These are phyloP conservation scores for Histomonas meleagridis DNA, from an alignment of 208 protist species.

Conservation along the genomic window DNA sequence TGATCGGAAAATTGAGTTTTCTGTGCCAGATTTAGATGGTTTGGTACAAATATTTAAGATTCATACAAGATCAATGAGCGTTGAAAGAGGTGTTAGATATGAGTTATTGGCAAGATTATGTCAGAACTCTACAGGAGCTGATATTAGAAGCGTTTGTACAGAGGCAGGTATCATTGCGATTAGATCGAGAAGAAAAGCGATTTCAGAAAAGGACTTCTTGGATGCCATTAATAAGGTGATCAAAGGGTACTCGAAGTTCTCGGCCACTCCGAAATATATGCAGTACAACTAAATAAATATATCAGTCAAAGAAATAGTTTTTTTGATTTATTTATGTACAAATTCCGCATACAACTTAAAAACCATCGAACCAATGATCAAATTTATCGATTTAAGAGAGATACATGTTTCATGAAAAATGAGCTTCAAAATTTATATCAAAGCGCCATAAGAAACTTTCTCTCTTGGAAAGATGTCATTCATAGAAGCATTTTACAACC, in stretches of 20 bases:
- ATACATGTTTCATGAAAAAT: too few species aligned
- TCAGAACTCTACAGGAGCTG: slow-evolving; percentile 83
- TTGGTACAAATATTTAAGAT: slow-evolving; percentile 86
- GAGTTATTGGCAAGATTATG: slow-evolving; percentile 94
- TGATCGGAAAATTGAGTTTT: slow-evolving; percentile 96
- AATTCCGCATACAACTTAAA: too few species aligned
- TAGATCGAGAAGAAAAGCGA: slow-evolving; percentile 84
- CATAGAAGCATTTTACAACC: too few species aligned
- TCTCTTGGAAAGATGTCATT: too few species aligned
- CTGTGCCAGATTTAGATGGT: slow-evolving; percentile 92
- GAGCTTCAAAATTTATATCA: too few species aligned
- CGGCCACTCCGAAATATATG: slow-evolving; percentile 97
- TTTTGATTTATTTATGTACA: too few species aligned
- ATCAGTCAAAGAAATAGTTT: too few species aligned
- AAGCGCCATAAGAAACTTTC: too few species aligned
- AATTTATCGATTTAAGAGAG: too few species aligned
- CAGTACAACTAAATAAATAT: slow-evolving; percentile 97
- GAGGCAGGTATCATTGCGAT: slow-evolving; percentile 99
- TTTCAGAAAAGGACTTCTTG: slow-evolving; percentile 98
- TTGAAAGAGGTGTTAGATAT: slow-evolving; percentile 77
- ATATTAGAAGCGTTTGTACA: slow-evolving; percentile 83
- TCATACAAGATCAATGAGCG: slow-evolving; percentile 84
- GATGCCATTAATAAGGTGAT: slow-evolving; percentile 99
- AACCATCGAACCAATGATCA: too few species aligned
- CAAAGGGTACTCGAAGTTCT: slow-evolving; percentile 98